Base-by-base conservation (phyloP, 2,329 filamentous ascomycete species). In the Basipetospora chlamydospora region DNA sequence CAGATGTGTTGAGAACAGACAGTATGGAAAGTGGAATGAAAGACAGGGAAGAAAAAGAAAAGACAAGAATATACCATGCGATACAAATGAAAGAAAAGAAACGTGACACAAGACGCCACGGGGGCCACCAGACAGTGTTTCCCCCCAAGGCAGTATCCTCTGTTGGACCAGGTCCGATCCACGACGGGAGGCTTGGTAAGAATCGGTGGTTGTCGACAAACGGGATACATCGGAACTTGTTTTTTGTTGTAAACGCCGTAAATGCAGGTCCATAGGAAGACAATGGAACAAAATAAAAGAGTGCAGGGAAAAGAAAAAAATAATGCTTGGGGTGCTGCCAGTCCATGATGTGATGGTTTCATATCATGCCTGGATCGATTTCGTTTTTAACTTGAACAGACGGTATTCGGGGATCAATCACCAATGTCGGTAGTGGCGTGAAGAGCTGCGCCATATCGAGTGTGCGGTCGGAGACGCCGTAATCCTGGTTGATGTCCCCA, bases 391-490 rank as follows among this genome's bases (percentile, higher is more conserved):
- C 58, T 43, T 62, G 58, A 49, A 23, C 22, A 45, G 55, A 53
- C 42, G 58, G 49, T 39, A 58, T 59, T 41, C 53, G 56, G 46
- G 60, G 54, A 42, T 59, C 57, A 42, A 60, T 60, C 43, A 59
- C 59, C 44, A 59, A 55, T 42, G 53, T 55, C 42, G 61, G 56
- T 47, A 70, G 50, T 64, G 77, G 77, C 48, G 67, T 73, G 53
- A 84, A 83, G 35, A 85, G 62, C 46, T 75, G 64, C 49, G 73
- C 73, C 77, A 83, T 80, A 55, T 83, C 71, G 42, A 83, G 61
- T 6, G 73, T 80, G 45, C 80, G 61, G 50, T 79, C 68, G 44
- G 63, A 61, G 28, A 72, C 59, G 6, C 73, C 77, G 49, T 77
- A 83, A 40, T 70, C 66, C 43, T 76, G 70, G 49, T 80, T 73